Conservation (phyloP, 2,329 filamentous ascomycete genomes). For the Hypoxylon sp. region DNA sequence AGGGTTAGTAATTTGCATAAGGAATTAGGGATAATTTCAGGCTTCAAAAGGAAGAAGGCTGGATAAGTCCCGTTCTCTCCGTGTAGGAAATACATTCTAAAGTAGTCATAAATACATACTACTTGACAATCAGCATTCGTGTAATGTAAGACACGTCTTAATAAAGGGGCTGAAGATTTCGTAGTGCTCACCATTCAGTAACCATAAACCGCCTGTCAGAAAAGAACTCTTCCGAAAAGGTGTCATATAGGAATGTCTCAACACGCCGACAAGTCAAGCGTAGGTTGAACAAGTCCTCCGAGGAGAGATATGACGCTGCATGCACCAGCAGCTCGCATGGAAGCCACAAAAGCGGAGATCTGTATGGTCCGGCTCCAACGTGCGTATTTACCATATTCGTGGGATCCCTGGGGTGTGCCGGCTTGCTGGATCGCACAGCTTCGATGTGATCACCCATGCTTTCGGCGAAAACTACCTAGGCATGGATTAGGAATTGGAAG, state of each 20-base stretch:
- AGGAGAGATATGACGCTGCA: constrained; percentile 42
- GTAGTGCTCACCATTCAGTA: constrained; percentile 37
- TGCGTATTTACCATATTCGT: constrained; percentile 27
- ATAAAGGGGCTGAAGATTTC: background rate
- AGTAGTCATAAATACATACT: constrained; percentile 23
- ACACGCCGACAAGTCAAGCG: constrained; percentile 44
- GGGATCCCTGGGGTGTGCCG: constrained; percentile 17
- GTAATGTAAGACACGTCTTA: background rate
- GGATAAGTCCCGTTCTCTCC: background rate
- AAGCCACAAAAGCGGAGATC: constrained; percentile 42
- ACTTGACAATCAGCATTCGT: constrained; percentile 18
- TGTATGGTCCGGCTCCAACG: constrained; percentile 17
- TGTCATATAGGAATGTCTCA: constrained; percentile 40
- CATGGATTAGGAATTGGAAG: background rate
- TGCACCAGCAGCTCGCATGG: constrained; percentile 45
- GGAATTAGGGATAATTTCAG: background rate
- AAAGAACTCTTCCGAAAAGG: constrained; percentile 47
- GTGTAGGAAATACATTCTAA: background rate
- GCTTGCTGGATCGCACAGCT: constrained; percentile 4
- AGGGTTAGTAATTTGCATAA: background rate
- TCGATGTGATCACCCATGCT: constrained; percentile 27
- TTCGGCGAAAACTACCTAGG: background rate
- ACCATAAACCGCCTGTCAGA: constrained; percentile 47
- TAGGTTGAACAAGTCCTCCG: constrained; percentile 41
- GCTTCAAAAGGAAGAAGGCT: background rate